Evolutionary conservation across 2,329 filamentous ascomycete species (phyloP).

Genomic region (Tolypocladium ophioglossoides): DNA sequence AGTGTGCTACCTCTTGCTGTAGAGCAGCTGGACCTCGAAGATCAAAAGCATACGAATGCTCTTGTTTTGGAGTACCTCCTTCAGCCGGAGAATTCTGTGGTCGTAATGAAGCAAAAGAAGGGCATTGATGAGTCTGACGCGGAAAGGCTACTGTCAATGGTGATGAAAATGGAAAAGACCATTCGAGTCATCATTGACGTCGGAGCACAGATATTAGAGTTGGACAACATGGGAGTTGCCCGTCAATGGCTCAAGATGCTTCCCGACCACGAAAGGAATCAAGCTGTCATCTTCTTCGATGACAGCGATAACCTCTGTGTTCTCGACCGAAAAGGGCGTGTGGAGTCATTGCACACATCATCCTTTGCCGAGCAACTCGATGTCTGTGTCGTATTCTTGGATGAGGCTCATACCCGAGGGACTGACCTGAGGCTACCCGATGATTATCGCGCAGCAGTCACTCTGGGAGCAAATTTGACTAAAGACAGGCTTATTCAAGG

Average conservation of each 20-base stretch:
- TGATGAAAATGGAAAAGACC: constrained; percentile 25
- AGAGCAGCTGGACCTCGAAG: constrained; percentile 38
- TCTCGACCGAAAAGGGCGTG: constrained; percentile 31
- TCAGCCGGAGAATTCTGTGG: constrained; percentile 33
- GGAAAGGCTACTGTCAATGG: constrained; percentile 12
- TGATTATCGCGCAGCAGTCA: constrained; percentile 52
- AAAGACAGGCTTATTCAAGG: constrained; percentile 62
- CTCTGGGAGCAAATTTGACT: constrained; percentile 49
- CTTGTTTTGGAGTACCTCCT: constrained; percentile 49
- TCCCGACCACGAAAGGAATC: neutral
- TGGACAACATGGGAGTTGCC: constrained; percentile 44
- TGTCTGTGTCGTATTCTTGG: constrained; percentile 53
- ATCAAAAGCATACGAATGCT: constrained; percentile 53
- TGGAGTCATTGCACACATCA: constrained; percentile 44
- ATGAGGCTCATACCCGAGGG: constrained; percentile 60
- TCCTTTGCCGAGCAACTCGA: constrained; percentile 45
- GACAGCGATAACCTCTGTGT: constrained; percentile 42
- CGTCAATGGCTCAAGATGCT: constrained; percentile 34
- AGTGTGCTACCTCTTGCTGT: constrained; percentile 43
- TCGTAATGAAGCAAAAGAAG: neutral
- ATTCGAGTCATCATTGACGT: constrained; percentile 58
- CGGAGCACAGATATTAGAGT: constrained; percentile 57
- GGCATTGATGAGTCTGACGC: neutral
- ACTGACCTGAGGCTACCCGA: constrained; percentile 52
- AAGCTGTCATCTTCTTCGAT: constrained; percentile 44